phyloP scores from a whole-genome alignment of 768 basidiomycete genomes.

The Pisolithus microcarpus region DNA sequence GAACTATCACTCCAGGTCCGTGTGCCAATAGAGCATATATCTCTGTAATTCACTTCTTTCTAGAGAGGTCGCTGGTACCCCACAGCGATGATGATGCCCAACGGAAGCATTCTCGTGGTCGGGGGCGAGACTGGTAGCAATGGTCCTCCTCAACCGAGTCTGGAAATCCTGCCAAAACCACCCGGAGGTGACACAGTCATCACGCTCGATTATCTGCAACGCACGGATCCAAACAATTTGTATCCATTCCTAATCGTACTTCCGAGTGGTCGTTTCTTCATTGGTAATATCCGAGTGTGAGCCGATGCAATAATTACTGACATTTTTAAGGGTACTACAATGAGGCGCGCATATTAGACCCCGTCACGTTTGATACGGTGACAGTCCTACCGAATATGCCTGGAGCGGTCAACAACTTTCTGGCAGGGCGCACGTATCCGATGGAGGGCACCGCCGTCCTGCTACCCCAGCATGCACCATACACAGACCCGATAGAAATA shows the following conservation, averaged over 20 bases:
- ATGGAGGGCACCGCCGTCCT: slow-evolving; percentile 65
- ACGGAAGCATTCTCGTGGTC: slow-evolving; percentile 66
- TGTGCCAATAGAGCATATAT: background rate
- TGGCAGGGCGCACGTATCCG: slow-evolving; percentile 74
- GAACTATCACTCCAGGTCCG: slow-evolving; percentile 55
- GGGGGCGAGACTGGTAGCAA: slow-evolving; percentile 74
- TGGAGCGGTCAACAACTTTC: slow-evolving; percentile 62
- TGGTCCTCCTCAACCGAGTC: slow-evolving; percentile 53
- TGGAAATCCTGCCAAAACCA: slow-evolving; percentile 67
- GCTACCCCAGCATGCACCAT: slow-evolving; percentile 65
- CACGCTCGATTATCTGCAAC: slow-evolving; percentile 56
- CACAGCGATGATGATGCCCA: slow-evolving; percentile 58
- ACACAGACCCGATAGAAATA: slow-evolving; percentile 62
- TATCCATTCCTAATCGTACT: slow-evolving; percentile 74
- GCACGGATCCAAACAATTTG: slow-evolving; percentile 75
- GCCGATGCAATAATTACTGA: background rate
- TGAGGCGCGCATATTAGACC: slow-evolving; percentile 70
- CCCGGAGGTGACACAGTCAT: slow-evolving; percentile 54
- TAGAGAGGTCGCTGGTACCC: slow-evolving; percentile 70
- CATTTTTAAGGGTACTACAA: slow-evolving; percentile 59
- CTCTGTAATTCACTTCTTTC: background rate
- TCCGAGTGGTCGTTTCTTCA: slow-evolving; percentile 62
- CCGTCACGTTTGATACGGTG: slow-evolving; percentile 55
- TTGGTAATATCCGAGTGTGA: slow-evolving; percentile 34
- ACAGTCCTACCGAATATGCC: slow-evolving; percentile 63